A percentile compares a stretch with the other conserved stretches of the same genome.
Conservation (phyloP, 441 rosid genomes). For the Arabidopsis hybrid region DNA sequence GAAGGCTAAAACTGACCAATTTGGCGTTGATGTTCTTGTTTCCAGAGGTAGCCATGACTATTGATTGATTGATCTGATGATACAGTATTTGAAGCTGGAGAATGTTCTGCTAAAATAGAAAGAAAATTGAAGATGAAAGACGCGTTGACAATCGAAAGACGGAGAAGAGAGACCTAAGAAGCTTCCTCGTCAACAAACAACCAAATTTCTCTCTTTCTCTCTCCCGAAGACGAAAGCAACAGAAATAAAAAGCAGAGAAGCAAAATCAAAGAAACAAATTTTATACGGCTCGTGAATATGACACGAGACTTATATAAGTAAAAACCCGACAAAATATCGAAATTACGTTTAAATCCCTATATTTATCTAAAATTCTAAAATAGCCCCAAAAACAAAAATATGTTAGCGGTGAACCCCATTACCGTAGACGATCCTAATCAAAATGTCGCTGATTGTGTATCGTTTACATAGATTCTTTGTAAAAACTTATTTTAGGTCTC, state of each 20-base stretch:
- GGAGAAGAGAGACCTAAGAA: constrained; percentile 40
- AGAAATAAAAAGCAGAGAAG: background rate
- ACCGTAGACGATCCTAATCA: background rate
- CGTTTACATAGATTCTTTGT: no score
- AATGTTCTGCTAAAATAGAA: constrained; percentile 18
- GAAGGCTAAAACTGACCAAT: constrained; percentile 59
- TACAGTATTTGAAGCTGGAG: background rate
- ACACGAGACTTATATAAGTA: constrained; percentile 16
- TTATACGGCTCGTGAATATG: constrained; percentile 39
- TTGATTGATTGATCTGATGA: constrained; percentile 9
- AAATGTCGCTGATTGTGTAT: background rate
- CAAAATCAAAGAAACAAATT: constrained; percentile 3
- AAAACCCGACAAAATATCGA: background rate
- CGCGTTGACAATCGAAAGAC: constrained; percentile 26
- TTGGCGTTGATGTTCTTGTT: constrained; percentile 98
- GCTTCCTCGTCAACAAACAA: constrained; percentile 41
- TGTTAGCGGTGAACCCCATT: background rate
- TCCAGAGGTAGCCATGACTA: constrained; percentile 81
- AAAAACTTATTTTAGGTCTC: no score
- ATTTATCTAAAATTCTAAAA: background rate
- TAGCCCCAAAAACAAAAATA: background rate
- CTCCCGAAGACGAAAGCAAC: constrained; percentile 26
- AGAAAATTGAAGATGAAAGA: background rate
- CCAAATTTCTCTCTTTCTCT: constrained; percentile 19
- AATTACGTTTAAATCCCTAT: background rate